These are phyloP conservation scores for Oleoguttula mirabilis DNA, from an alignment of 495 filamentous ascomycete species.

Conservation along the genomic window DNA sequence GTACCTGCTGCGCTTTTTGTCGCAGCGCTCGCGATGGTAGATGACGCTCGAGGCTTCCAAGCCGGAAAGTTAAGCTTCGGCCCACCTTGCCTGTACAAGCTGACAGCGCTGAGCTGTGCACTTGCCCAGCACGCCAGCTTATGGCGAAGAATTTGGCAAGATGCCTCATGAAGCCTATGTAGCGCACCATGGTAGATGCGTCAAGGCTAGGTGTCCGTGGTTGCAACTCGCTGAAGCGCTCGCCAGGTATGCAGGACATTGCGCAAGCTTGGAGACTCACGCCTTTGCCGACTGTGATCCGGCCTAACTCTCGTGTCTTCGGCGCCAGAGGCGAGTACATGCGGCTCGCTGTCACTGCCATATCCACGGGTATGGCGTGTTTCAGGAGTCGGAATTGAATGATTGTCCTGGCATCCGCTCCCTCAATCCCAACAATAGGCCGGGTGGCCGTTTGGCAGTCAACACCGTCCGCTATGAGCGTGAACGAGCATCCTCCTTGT, in stretches of 20 bases:
- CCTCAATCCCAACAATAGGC: constrained; percentile 13
- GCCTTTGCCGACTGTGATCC: not conserved
- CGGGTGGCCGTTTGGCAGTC: no score
- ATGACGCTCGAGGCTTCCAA: constrained; percentile 27
- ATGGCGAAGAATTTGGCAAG: constrained; percentile 1
- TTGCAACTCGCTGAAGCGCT: constrained; percentile 2
- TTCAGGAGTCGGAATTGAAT: constrained; percentile 40
- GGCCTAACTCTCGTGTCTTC: not conserved
- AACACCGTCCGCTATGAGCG: constrained; percentile 28
- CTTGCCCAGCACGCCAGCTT: constrained; percentile 1
- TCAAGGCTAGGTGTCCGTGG: not conserved
- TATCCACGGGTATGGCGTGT: constrained; percentile 33
- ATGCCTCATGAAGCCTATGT: not conserved
- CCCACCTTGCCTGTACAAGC: constrained; percentile 21
- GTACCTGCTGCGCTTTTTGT: constrained; percentile 24
- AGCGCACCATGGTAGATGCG: not conserved
- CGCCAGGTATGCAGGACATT: not conserved
- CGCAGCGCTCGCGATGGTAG: constrained; percentile 31
- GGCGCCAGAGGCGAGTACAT: constrained; percentile 25
- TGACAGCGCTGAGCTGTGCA: not conserved
- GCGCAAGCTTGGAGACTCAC: not conserved
- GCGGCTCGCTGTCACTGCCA: constrained; percentile 30
- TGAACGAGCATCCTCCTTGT: constrained; percentile 45
- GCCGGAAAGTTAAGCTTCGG: constrained; percentile 19
- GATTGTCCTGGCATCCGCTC: constrained; percentile 21